phyloP scores from a whole-genome alignment of 2,329 filamentous ascomycete species.

The Colletotrichum caudatum region DNA sequence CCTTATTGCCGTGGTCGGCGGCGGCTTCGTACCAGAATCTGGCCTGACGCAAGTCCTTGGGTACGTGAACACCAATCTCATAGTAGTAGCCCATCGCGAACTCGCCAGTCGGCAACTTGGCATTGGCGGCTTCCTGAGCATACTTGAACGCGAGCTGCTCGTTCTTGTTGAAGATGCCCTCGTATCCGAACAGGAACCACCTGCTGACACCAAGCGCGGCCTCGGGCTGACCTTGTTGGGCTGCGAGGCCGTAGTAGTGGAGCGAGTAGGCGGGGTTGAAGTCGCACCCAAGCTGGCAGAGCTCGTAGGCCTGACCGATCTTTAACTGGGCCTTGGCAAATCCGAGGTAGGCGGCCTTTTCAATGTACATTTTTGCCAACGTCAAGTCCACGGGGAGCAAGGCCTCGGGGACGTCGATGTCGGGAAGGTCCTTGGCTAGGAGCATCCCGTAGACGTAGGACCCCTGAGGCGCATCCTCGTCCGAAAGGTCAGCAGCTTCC shows the following conservation, averaged over 20 bases:
- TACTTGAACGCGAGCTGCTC: constrained; percentile 94
- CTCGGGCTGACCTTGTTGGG: constrained; percentile 91
- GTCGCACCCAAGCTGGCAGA: constrained; percentile 92
- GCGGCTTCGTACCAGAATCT: constrained; percentile 91
- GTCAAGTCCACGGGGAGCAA: constrained; percentile 79
- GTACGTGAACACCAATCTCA: constrained; percentile 93
- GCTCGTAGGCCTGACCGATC: constrained; percentile 95
- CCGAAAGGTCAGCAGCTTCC: constrained; percentile 84
- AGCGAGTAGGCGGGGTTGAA: constrained; percentile 93
- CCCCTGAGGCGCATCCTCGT: constrained; percentile 96
- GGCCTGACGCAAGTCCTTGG: constrained; percentile 85
- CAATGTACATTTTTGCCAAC: constrained; percentile 86
- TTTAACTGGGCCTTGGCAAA: constrained; percentile 97
- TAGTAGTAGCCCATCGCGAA: constrained; percentile 98
- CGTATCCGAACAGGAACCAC: constrained; percentile 97
- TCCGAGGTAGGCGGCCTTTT: constrained; percentile 95
- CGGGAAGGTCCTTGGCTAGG: constrained; percentile 88
- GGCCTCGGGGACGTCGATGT: constrained; percentile 81
- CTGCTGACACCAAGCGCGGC: constrained; percentile 97
- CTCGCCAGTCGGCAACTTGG: constrained; percentile 88
- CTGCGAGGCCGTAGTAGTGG: constrained; percentile 95
- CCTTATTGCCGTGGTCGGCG: constrained; percentile 90
- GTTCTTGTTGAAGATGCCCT: constrained; percentile 93
- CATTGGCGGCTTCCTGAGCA: constrained; percentile 84
- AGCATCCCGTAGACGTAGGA: constrained; percentile 98